These are phyloP conservation scores for Tulasnella sp. DNA, from an alignment of 768 basidiomycete species.

Conservation along the genomic window DNA sequence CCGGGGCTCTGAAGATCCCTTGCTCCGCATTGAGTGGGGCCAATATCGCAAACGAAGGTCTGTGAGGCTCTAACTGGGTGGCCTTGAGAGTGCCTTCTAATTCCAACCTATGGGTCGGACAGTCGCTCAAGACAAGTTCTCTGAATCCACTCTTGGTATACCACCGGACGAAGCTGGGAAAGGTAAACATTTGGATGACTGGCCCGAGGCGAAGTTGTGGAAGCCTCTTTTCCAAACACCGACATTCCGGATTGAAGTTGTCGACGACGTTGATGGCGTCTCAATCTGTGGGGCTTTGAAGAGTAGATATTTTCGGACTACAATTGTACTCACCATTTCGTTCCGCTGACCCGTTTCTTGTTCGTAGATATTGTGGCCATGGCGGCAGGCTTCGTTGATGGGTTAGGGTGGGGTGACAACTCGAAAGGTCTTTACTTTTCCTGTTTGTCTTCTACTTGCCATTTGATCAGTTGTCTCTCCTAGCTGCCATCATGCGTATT, in stretches of 20 bases:
- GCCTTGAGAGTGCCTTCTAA: neutral
- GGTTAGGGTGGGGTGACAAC: conserved; percentile 34
- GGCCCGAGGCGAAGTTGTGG: conserved; percentile 27
- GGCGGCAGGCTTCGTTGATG: conserved; percentile 36
- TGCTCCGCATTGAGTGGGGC: conserved; percentile 37
- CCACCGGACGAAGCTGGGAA: neutral
- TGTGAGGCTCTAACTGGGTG: neutral
- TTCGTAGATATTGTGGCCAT: conserved; percentile 33
- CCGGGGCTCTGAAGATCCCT: conserved; percentile 29
- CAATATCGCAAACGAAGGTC: conserved; percentile 37
- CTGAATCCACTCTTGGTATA: conserved; percentile 37
- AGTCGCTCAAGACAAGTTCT: conserved; percentile 34
- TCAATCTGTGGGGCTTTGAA: conserved; percentile 37
- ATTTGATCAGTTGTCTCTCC: neutral
- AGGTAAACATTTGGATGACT: neutral
- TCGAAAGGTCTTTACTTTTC: conserved; percentile 24
- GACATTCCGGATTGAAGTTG: conserved; percentile 32
- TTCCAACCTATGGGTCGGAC: neutral
- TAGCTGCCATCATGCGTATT: conserved; percentile 39
- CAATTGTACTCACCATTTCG: neutral
- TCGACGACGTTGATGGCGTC: conserved; percentile 37
- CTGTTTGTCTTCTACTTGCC: no score
- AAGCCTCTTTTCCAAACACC: conserved; percentile 32
- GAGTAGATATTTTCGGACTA: conserved; percentile 21
- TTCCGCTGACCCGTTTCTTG: neutral